Base-by-base conservation (phyloP, 2,329 filamentous ascomycete species). In the Fusarium sp. region DNA sequence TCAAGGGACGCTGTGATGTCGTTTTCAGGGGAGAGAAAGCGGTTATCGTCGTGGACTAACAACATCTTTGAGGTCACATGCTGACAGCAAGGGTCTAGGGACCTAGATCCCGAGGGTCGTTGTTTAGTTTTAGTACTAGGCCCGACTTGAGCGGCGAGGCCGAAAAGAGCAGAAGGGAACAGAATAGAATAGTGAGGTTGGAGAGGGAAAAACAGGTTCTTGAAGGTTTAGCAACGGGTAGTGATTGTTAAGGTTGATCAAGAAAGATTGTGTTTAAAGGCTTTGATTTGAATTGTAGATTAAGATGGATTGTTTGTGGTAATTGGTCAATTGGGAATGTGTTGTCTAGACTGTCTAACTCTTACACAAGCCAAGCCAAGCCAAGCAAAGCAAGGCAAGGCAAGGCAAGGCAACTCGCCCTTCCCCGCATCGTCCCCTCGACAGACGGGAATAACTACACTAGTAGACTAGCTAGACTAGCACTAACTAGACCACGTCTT, bases 341-440 rank as follows among this genome's bases (percentile, higher is more conserved):
- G 19, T 19, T 2, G 19, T 19, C 19, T 19, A 19, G 19, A 19
- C 19, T 19, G 19, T 19, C 19, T 19, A 19, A 19, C 19, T 19
- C 19, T 19, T 19, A 19, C 19, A 19, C 19, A 19, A 19, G 19
- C 19, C 19, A 19, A 19, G 19, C 19, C 19, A 19, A 19, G 19
- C 19, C 19, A 19, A 19, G 19, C n/a, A n/a, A n/a, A n/a, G n/a
- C n/a, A 19, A 19, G 19, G 19, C 19, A 19, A 19, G 19, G 19
- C 19, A 19, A 19, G 19, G 19, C 19, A 19, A 19, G 19, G 19
- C 19, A 19, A 19, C 19, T 19, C 19, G 28, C 28, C 28, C 45
- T 57, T 69, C 57, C 67, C 67, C 67, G 67, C 67, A 70, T 56
- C 29, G 29, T 31, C 46, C 32, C 39, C 15, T 39, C 42, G 45